Evolutionary conservation across 2,329 filamentous ascomycete genomes (phyloP), one percentile per base, ranked within the genome.

Genomic region (Fusarium nanum): DNA sequence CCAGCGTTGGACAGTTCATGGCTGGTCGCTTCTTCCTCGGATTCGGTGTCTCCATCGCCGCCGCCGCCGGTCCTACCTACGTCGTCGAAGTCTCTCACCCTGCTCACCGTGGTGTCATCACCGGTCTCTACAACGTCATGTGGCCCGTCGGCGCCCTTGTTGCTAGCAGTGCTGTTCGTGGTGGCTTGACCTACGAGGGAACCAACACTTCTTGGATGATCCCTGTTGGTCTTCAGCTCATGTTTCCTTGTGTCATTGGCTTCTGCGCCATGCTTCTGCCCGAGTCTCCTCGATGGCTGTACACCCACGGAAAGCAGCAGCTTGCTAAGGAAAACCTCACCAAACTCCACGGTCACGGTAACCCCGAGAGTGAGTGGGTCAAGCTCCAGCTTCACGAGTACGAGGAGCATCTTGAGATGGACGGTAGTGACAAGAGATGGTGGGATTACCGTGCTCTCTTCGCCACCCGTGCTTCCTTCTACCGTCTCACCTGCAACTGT

Each of bases 21-120:
- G 84, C 83, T 47, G 87, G 87, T 7, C 84, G 87, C 7, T 89
- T 90, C 78, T 78, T 90, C 40, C 83, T 90, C 3, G 88, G 88
- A 40, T 89, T 90, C 64, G 84, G 84, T 57, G 83, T 85, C 55
- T 79, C 80, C 22, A 83, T 86, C 56, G 82, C 81, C 20, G 80
- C 82, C 2, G 79, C 82, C 3, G 83, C 83, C 9, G 83, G 82
- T 2, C 84, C 83, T 8, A 81, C 82, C 58, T 85, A 85, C 65
- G 82, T 84, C 32, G 79, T 84, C 13, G 84, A 86, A 66, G 78
- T 84, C 30, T 80, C 80, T 37, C 82, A 84, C 65, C 84, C 83
- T 4, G 82, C 81, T 6, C 83, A 81, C 49, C 81, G 83, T 30
- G 83, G 83, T 57, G 61, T 81, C 23, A 81, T 89, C 69, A 89